A percentile compares a stretch with the other conserved stretches of the same genome.
These are phyloP conservation scores for Colletotrichum sp. DNA, from an alignment of 2,329 filamentous ascomycete genomes.

Conservation along the genomic window DNA sequence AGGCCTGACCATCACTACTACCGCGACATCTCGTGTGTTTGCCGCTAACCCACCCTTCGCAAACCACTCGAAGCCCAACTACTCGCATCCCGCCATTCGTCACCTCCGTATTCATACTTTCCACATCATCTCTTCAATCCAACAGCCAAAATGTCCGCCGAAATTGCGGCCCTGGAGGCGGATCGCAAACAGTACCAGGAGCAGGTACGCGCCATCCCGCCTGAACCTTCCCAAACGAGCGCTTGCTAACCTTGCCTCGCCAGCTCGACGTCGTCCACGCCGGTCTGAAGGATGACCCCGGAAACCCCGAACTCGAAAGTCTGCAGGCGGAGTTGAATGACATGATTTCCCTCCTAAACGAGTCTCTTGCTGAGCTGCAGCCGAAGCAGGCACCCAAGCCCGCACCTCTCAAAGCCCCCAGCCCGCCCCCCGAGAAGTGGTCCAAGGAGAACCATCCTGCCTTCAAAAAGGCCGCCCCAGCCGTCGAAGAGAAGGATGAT, in stretches of 20 bases:
- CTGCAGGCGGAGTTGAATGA: conserved; percentile 83
- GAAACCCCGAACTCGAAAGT: conserved; percentile 77
- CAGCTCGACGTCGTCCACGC: conserved; percentile 80
- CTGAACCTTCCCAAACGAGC: neutral
- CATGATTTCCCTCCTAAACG: conserved; percentile 80
- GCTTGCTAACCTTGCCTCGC: conserved; percentile 21
- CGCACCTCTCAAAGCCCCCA: conserved; percentile 45
- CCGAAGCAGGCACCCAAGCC: conserved; percentile 54
- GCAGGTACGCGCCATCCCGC: conserved; percentile 47
- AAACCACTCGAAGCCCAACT: neutral
- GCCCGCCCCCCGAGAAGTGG: conserved; percentile 72
- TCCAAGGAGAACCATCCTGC: conserved; percentile 82
- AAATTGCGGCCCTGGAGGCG: conserved; percentile 51
- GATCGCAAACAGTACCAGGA: conserved; percentile 62
- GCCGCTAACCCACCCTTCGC: neutral
- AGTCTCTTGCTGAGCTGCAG: conserved; percentile 81
- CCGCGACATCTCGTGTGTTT: neutral
- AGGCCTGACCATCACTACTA: neutral
- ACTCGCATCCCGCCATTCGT: neutral
- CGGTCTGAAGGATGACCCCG: conserved; percentile 80
- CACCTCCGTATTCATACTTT: neutral
- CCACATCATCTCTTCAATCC: neutral
- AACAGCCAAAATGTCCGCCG: conserved; percentile 21
- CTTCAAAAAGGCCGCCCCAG: conserved; percentile 60
- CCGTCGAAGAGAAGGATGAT: conserved; percentile 57